phyloP scores from a whole-genome alignment of 2,329 filamentous ascomycete species.

The Nectriaceae sp. region DNA sequence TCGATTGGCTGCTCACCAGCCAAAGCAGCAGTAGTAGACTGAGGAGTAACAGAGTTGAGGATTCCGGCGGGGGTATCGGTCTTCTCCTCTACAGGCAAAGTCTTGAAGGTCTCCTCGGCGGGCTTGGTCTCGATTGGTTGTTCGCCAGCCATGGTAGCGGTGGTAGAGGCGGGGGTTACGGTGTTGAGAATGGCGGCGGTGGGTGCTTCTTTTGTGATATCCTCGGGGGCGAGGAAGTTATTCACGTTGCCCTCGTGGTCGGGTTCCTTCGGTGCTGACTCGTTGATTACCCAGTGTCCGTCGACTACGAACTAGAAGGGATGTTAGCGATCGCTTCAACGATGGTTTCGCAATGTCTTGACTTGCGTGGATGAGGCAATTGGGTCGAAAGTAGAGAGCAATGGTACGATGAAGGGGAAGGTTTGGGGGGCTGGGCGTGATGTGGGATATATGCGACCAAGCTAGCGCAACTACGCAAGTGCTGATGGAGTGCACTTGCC shows the following conservation, averaged over 20 bases:
- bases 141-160: slow-evolving; percentile 62
- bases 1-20: slow-evolving; percentile 17
- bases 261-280: slow-evolving; percentile 76
- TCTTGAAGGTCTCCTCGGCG: slow-evolving; percentile 20
- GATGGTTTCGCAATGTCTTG: slow-evolving; percentile 8
- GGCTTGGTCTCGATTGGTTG: slow-evolving; percentile 54
- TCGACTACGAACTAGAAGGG: slow-evolving; percentile 84
- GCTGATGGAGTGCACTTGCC: slow-evolving; percentile 18
- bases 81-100: slow-evolving; percentile 21
- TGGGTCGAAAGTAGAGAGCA: slow-evolving; percentile 2
- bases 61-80: slow-evolving; percentile 1
- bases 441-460: slow-evolving; percentile 29
- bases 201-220: slow-evolving; percentile 56
- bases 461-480: slow-evolving; percentile 24
- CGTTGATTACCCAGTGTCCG: slow-evolving; percentile 84
- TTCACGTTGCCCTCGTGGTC: slow-evolving; percentile 86
- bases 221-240: slow-evolving; percentile 81
- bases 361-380: slow-evolving; percentile 15
- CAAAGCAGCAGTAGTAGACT: neutral
- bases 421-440: slow-evolving; percentile 14
- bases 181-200: slow-evolving; percentile 62
- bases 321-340: slow-evolving; percentile 24
- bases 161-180: slow-evolving; percentile 70
- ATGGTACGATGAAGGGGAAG: slow-evolving; percentile 1
- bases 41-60: neutral